Evolutionary conservation across 139 green algal genomes (phyloP).

Genomic region (Chlorella ohadii): DNA sequence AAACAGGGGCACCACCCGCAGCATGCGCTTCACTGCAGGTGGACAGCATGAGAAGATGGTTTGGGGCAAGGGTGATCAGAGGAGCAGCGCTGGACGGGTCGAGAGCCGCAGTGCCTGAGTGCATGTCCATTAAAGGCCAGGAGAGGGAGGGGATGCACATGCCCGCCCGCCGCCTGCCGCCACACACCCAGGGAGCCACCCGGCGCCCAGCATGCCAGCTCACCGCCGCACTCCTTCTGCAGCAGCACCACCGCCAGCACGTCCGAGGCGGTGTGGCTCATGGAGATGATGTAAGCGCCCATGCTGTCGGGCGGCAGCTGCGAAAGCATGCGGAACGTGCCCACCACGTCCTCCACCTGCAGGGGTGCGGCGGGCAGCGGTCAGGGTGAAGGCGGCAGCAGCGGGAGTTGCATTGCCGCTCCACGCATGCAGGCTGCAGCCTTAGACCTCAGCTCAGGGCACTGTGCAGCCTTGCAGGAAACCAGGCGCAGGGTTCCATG

Average conservation of each 20-base stretch:
- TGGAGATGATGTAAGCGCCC: slow-evolving; percentile 97
- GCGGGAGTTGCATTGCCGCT: no score
- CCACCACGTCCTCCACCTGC: slow-evolving; percentile 81
- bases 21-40: slow-evolving; percentile 31
- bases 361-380: neutral
- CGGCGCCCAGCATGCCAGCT: neutral
- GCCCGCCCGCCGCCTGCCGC: no score
- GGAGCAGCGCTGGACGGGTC: neutral
- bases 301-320: slow-evolving; percentile 70
- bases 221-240: slow-evolving; percentile 69
- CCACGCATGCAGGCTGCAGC: no score
- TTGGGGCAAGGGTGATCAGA: neutral
- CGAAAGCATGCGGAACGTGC: slow-evolving; percentile 80
- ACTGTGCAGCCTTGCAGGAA: no score
- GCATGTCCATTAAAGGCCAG: no score
- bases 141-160: no score
- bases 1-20: slow-evolving; percentile 96
- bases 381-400: no score
- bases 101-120: no score
- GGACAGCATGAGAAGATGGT: neutral
- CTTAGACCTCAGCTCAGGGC: no score
- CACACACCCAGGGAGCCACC: no score
- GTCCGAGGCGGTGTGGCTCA: slow-evolving; percentile 87
- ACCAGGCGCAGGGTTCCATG: no score
- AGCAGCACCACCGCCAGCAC: slow-evolving; percentile 96